Evolutionary conservation across 2,329 filamentous ascomycete genomes (phyloP).

Genomic region (Sphaerulina musiva): DNA sequence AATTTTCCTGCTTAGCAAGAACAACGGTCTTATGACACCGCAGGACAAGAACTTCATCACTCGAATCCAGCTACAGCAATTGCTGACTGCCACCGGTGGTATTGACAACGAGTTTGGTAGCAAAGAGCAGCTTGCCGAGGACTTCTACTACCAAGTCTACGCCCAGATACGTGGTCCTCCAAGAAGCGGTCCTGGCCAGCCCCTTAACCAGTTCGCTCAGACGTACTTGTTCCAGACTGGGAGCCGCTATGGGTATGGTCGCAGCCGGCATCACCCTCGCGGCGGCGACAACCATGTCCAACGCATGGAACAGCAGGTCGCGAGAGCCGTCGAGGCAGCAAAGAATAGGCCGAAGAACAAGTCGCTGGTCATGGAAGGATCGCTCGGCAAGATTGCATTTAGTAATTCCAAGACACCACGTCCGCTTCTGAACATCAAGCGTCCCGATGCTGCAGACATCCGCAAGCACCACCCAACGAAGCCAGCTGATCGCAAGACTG

Average conservation of each 20-base stretch:
- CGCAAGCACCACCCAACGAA: slow-evolving; percentile 44
- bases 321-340: slow-evolving; percentile 90
- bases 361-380: slow-evolving; percentile 91
- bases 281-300: slow-evolving; percentile 96
- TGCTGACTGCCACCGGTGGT: slow-evolving; percentile 86
- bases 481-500: slow-evolving; percentile 68
- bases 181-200: slow-evolving; percentile 85
- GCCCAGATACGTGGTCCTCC: slow-evolving; percentile 83
- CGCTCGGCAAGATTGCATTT: slow-evolving; percentile 95
- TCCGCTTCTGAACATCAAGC: slow-evolving; percentile 90
- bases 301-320: slow-evolving; percentile 98
- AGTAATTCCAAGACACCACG: slow-evolving; percentile 98
- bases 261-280: slow-evolving; percentile 61
- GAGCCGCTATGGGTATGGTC: slow-evolving; percentile 65
- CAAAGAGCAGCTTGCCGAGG: slow-evolving; percentile 77
- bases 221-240: slow-evolving; percentile 96
- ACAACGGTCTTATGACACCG: slow-evolving; percentile 96
- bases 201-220: slow-evolving; percentile 91
- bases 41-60: slow-evolving; percentile 99
- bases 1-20: slow-evolving; percentile 85
- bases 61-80: slow-evolving; percentile 90
- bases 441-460: slow-evolving; percentile 62
- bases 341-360: slow-evolving; percentile 98
- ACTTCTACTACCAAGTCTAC: slow-evolving; percentile 98
- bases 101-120: slow-evolving; percentile 65